These are phyloP conservation scores for Phytophthora pini DNA, from an alignment of 352 stramenopile genomes.

Conservation along the genomic window DNA sequence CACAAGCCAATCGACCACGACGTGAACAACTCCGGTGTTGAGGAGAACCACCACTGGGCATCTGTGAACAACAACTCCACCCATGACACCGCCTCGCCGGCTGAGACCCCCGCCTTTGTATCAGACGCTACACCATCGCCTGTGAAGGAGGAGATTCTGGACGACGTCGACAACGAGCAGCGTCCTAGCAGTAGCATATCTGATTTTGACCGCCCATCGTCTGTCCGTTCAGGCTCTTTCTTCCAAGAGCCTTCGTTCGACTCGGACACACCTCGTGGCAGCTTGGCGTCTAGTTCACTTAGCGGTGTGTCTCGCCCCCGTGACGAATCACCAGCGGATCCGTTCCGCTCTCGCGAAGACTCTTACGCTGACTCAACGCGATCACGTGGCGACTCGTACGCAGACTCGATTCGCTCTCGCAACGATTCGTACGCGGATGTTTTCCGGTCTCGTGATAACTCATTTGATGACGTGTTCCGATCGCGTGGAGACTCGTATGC, in stretches of 20 bases:
- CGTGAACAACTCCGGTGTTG: slow-evolving; percentile 1
- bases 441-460: slow-evolving; percentile 34
- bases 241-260: slow-evolving; percentile 45
- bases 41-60: slow-evolving; percentile 18
- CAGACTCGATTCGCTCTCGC: slow-evolving; percentile 27
- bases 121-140: background rate
- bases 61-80: slow-evolving; percentile 10
- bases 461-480: slow-evolving; percentile 30
- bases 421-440: slow-evolving; percentile 35
- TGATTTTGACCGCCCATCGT: slow-evolving; percentile 37
- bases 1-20: slow-evolving; percentile 18
- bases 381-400: slow-evolving; percentile 35
- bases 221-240: slow-evolving; percentile 38
- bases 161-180: slow-evolving; percentile 24
- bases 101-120: background rate
- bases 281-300: slow-evolving; percentile 38
- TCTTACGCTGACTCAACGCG: slow-evolving; percentile 36
- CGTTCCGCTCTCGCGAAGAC: slow-evolving; percentile 31
- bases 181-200: slow-evolving; percentile 39
- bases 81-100: slow-evolving; percentile 12
- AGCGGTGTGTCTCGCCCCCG: slow-evolving; percentile 24
- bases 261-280: slow-evolving; percentile 43
- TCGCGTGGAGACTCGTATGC: slow-evolving; percentile 37
- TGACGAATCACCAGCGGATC: slow-evolving; percentile 23
- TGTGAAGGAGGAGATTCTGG: background rate